A percentile compares a stretch with the other conserved stretches of the same genome.
These are phyloP conservation scores for Grosmannia clavigera DNA, from an alignment of 2,329 filamentous ascomycete genomes.

Conservation along the genomic window DNA sequence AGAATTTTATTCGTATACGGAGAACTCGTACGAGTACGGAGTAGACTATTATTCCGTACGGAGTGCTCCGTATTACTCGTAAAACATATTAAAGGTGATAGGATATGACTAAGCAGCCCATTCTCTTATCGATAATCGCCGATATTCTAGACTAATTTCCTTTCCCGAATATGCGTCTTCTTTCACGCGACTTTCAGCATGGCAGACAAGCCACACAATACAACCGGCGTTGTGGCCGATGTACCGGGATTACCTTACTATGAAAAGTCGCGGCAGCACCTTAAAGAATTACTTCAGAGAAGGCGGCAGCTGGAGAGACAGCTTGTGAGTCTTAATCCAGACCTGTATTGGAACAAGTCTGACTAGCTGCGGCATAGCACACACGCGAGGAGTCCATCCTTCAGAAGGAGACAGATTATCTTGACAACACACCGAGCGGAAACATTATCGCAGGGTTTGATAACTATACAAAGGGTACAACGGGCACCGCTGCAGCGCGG, in stretches of 20 bases:
- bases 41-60: too few relatives aligned
- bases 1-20: too few relatives aligned
- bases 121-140: neutral
- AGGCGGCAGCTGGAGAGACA: slow-evolving; percentile 40
- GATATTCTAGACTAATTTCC: neutral
- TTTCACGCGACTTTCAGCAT: slow-evolving; percentile 10
- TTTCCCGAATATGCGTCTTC: neutral
- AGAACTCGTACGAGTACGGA: too few relatives aligned
- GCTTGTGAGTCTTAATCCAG: slow-evolving; percentile 15
- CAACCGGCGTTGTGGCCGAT: slow-evolving; percentile 20
- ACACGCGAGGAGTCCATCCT: slow-evolving; percentile 64
- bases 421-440: slow-evolving; percentile 77
- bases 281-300: slow-evolving; percentile 54
- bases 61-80: too few relatives aligned
- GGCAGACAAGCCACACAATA: slow-evolving; percentile 19
- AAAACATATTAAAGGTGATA: neutral
- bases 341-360: neutral
- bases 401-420: slow-evolving; percentile 73
- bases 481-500: slow-evolving; percentile 49
- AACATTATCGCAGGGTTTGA: slow-evolving; percentile 98
- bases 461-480: slow-evolving; percentile 86
- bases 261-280: slow-evolving; percentile 55
- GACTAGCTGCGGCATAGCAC: slow-evolving; percentile 1
- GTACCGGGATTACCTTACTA: slow-evolving; percentile 51
- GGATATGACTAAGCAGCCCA: too few relatives aligned